Evolutionary conservation across 73 alveolate genomes (phyloP).

Genomic region (Paramecium biaurelia): DNA sequence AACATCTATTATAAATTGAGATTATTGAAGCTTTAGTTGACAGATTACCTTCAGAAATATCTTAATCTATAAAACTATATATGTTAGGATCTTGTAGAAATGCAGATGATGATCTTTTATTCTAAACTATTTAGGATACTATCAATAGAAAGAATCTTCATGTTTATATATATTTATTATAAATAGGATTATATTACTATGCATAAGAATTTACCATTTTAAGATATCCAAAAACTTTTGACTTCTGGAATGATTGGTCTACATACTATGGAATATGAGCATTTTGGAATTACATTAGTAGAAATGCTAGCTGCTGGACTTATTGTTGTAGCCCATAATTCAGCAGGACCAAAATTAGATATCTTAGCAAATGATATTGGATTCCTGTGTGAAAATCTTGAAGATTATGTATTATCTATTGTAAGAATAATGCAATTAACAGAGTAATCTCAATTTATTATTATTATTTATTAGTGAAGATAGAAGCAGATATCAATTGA

Average conservation of each 20-base stretch:
- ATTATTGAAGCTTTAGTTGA: conserved; percentile 61
- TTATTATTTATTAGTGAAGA: neutral
- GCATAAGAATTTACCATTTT: conserved; percentile 72
- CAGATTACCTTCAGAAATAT: conserved; percentile 47
- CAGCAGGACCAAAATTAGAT: conserved; percentile 98
- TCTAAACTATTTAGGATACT: conserved; percentile 47
- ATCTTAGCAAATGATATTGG: conserved; percentile 73
- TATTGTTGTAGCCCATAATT: conserved; percentile 94
- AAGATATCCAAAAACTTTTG: conserved; percentile 70
- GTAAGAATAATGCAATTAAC: conserved; percentile 3
- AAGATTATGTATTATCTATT: conserved; percentile 41
- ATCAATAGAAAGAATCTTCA: conserved; percentile 61
- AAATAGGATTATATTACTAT: conserved; percentile 71
- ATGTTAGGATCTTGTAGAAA: conserved; percentile 90
- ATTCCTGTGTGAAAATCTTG: conserved; percentile 33
- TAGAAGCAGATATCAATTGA: neutral
- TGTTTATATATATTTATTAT: neutral
- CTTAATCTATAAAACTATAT: conserved; percentile 63
- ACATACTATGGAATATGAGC: conserved; percentile 95
- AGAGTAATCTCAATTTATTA: neutral
- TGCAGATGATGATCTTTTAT: conserved; percentile 70
- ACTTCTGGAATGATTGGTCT: conserved; percentile 85
- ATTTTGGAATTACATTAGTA: conserved; percentile 95
- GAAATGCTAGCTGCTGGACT: conserved; percentile 97
- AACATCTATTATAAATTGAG: conserved; percentile 83